Evolutionary conservation across 2,329 filamentous ascomycete genomes (phyloP).

Genomic region (Arthrobotrys conoides): DNA sequence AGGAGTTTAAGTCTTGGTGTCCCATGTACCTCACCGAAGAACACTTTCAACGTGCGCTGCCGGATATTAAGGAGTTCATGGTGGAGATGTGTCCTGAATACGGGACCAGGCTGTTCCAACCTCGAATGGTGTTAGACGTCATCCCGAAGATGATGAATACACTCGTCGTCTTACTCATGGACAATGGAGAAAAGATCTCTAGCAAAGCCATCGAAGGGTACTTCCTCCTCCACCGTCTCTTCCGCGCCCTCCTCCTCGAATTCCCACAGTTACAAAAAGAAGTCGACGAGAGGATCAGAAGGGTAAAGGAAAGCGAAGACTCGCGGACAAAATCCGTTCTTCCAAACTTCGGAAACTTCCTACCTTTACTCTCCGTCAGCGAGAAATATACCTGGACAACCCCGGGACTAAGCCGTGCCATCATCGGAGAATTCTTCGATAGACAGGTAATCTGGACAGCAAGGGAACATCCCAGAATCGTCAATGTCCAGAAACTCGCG

Average conservation of each 20-base stretch:
- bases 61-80: constrained; percentile 60
- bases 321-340: constrained; percentile 34
- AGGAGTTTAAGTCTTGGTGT: constrained; percentile 57
- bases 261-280: constrained; percentile 45
- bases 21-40: constrained; percentile 58
- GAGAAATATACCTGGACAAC: constrained; percentile 50
- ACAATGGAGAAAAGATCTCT: constrained; percentile 52
- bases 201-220: constrained; percentile 57
- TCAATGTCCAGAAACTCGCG: constrained; percentile 39
- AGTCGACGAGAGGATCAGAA: constrained; percentile 42
- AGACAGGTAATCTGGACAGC: constrained; percentile 55
- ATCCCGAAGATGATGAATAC: constrained; percentile 60
- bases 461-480: constrained; percentile 40
- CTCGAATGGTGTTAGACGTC: constrained; percentile 49
- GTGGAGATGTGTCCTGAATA: constrained; percentile 56
- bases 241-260: constrained; percentile 43
- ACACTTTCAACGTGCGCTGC: constrained; percentile 54
- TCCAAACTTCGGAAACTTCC: constrained; percentile 44
- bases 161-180: constrained; percentile 52
- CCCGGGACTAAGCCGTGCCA: constrained; percentile 37
- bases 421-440: constrained; percentile 57
- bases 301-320: constrained; percentile 28
- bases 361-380: constrained; percentile 45
- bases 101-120: constrained; percentile 30
- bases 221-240: constrained; percentile 50